These are phyloP conservation scores for Alternaria triticina DNA, from an alignment of 2,329 filamentous ascomycete genomes.

Conservation along the genomic window DNA sequence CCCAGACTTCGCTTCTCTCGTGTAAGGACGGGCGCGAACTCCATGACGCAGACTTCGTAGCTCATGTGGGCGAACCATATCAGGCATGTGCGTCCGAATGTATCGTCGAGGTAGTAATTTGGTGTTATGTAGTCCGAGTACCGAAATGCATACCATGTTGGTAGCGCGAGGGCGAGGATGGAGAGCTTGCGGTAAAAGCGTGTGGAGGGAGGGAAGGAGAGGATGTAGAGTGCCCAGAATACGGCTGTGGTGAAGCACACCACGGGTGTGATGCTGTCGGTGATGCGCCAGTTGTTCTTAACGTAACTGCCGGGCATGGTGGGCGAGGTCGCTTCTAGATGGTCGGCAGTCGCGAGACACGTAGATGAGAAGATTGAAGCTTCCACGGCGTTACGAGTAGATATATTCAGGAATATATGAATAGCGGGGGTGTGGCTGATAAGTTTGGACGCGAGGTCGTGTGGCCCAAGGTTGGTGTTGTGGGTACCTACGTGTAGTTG, in stretches of 20 bases:
- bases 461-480: background rate
- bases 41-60: constrained; percentile 14
- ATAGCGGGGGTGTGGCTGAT: background rate
- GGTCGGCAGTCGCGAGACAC: background rate
- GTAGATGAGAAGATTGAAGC: background rate
- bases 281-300: background rate
- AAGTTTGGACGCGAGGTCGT: background rate
- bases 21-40: constrained; percentile 5
- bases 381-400: background rate
- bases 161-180: constrained; percentile 14
- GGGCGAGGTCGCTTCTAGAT: background rate
- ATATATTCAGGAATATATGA: background rate
- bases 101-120: constrained; percentile 13
- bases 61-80: constrained; percentile 29
- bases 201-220: constrained; percentile 19
- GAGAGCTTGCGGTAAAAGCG: constrained; percentile 12
- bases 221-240: constrained; percentile 16
- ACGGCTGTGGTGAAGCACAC: background rate
- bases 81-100: constrained; percentile 21
- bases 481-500: background rate
- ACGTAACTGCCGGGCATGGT: background rate
- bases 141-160: constrained; percentile 17
- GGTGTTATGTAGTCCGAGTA: constrained; percentile 8
- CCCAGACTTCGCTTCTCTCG: background rate
- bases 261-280: background rate